phyloP scores from a whole-genome alignment of 2,329 filamentous ascomycete genomes.

The Apiospora malaysiana region DNA sequence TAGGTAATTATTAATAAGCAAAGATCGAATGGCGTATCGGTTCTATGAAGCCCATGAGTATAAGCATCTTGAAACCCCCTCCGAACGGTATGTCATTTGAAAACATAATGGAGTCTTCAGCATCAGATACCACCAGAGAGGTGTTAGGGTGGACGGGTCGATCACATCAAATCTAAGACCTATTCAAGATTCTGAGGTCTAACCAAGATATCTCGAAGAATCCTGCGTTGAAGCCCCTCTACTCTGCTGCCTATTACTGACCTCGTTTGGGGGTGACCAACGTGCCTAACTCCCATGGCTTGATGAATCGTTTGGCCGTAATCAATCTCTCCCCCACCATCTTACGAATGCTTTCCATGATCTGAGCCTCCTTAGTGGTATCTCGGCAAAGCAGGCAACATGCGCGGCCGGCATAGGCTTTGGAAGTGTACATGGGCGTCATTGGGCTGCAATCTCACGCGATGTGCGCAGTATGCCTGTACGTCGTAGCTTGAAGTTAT shows the following conservation, averaged over 20 bases:
- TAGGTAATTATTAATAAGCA: too few species aligned
- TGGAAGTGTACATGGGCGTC: conserved; percentile 12
- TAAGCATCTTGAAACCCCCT: too few species aligned
- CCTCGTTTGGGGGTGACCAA: neutral
- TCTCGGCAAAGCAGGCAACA: conserved; percentile 17
- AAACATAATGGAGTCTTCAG: too few species aligned
- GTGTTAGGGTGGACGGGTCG: too few species aligned
- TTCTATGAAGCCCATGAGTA: too few species aligned
- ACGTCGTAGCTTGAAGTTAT: conserved; percentile 9
- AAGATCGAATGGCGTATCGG: too few species aligned
- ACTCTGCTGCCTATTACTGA: neutral
- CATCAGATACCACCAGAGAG: too few species aligned
- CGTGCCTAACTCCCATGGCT: neutral
- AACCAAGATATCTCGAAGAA: neutral
- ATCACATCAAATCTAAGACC: too few species aligned
- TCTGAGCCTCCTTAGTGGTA: conserved; percentile 13
- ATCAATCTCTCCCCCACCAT: conserved; percentile 2
- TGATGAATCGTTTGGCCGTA: neutral
- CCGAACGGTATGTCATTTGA: too few species aligned
- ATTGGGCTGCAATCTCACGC: conserved; percentile 17
- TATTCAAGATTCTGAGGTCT: neutral
- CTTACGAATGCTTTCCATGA: neutral
- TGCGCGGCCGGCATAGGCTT: conserved; percentile 16
- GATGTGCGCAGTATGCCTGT: conserved; percentile 10
- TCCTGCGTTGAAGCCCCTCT: neutral